These are phyloP conservation scores for Ceratocystis huliohia DNA, from an alignment of 2,329 filamentous ascomycete species.

Conservation along the genomic window DNA sequence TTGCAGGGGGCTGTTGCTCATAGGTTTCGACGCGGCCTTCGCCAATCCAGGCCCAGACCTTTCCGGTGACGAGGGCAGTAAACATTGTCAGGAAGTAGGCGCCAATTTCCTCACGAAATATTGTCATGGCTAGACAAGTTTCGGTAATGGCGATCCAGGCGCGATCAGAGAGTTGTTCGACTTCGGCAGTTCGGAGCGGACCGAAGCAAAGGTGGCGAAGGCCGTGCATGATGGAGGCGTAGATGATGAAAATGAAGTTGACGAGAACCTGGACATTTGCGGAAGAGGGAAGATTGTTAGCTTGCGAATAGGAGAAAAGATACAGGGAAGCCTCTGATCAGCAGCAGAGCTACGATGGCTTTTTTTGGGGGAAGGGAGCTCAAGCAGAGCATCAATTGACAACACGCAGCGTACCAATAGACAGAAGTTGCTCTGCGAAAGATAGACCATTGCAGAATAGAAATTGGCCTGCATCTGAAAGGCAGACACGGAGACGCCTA, in stretches of 20 bases:
- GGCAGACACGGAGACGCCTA: conserved; percentile 72
- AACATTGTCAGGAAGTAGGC: conserved; percentile 97
- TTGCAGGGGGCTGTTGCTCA: conserved; percentile 86
- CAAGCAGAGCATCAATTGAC: background rate
- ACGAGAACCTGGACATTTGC: conserved; percentile 56
- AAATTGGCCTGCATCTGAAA: conserved; percentile 95
- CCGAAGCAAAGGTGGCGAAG: conserved; percentile 87
- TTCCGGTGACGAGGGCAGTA: conserved; percentile 77
- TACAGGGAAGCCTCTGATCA: background rate
- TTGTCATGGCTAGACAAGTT: conserved; percentile 94
- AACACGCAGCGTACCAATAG: conserved; percentile 56
- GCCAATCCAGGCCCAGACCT: conserved; percentile 97
- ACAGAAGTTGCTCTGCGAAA: conserved; percentile 91
- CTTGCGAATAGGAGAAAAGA: background rate
- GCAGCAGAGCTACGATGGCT: background rate
- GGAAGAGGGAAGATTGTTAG: background rate
- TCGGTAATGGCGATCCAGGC: conserved; percentile 97
- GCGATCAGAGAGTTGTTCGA: conserved; percentile 93
- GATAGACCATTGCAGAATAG: conserved; percentile 93
- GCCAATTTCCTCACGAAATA: conserved; percentile 89
- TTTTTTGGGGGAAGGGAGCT: background rate
- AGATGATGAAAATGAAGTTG: conserved; percentile 75
- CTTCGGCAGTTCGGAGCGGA: conserved; percentile 78
- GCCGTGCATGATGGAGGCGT: conserved; percentile 68
- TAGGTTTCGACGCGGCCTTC: conserved; percentile 87